Conservation (phyloP, 1,284 basidiomycete species). For the Cryptococcus sp. region DNA sequence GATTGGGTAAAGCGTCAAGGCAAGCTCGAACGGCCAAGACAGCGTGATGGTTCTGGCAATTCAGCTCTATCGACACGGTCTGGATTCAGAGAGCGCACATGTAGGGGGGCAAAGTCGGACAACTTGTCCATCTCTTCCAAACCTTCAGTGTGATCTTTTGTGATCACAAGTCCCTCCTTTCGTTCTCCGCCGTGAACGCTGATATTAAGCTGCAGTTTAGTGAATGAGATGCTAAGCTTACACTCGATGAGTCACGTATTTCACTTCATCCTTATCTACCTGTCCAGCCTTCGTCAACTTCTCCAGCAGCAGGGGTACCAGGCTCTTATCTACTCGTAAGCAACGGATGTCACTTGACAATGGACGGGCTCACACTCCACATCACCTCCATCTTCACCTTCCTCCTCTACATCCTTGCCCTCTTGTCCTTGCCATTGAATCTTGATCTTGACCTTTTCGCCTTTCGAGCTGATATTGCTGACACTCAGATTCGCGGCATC, state of each 20-base stretch:
- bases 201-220: not conserved
- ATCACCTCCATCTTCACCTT: constrained; percentile 14
- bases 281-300: constrained; percentile 29
- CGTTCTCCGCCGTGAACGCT: constrained; percentile 81
- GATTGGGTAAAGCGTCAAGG: constrained; percentile 59
- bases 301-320: constrained; percentile 41
- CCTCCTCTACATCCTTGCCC: constrained; percentile 11
- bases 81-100: constrained; percentile 42
- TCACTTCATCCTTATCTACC: constrained; percentile 38
- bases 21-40: constrained; percentile 54
- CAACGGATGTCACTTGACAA: constrained; percentile 3
- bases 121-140: constrained; percentile 67
- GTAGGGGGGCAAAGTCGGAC: constrained; percentile 74
- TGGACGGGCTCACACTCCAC: constrained; percentile 9
- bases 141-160: constrained; percentile 52
- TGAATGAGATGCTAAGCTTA: constrained; percentile 17
- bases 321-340: constrained; percentile 27
- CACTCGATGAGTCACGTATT: constrained; percentile 47
- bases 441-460: constrained; percentile 37
- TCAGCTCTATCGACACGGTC: not conserved
- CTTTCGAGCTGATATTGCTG: constrained; percentile 43
- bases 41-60: constrained; percentile 51
- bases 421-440: constrained; percentile 15
- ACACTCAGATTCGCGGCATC: constrained; percentile 32
- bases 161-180: constrained; percentile 62